These are phyloP conservation scores for Thielaviopsis euricoi DNA, from an alignment of 2,329 filamentous ascomycete genomes.

Conservation along the genomic window DNA sequence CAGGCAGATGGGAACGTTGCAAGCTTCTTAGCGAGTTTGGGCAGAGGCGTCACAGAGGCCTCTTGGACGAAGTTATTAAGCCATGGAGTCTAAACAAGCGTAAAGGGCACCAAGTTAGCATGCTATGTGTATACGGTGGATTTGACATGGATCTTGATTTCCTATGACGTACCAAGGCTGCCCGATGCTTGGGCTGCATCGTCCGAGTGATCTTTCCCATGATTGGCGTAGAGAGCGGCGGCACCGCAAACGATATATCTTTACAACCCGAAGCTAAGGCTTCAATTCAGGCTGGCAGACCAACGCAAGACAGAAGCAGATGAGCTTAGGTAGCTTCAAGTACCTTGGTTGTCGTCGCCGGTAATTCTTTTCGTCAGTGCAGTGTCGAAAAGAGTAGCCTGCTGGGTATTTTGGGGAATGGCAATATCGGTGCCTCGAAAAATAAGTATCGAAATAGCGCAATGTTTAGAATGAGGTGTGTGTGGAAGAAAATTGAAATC, in stretches of 20 bases:
- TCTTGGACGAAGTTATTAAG: slow-evolving; percentile 64
- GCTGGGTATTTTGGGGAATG: background rate
- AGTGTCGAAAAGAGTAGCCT: background rate
- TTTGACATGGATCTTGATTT: background rate
- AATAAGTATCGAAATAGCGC: background rate
- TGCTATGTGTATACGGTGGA: background rate
- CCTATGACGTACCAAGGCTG: slow-evolving; percentile 41
- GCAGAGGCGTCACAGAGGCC: slow-evolving; percentile 52
- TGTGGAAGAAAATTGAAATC: background rate
- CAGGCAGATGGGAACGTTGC: slow-evolving; percentile 71
- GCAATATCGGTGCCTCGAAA: background rate
- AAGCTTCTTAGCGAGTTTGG: slow-evolving; percentile 62
- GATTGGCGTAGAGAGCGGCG: slow-evolving; percentile 31
- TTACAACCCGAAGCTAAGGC: background rate
- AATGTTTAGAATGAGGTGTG: background rate
- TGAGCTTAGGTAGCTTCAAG: background rate
- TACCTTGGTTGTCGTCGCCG: background rate
- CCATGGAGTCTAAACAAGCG: slow-evolving; percentile 58
- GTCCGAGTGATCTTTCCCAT: slow-evolving; percentile 56
- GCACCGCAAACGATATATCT: slow-evolving; percentile 28
- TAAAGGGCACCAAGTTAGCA: background rate
- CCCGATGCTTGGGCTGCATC: slow-evolving; percentile 50
- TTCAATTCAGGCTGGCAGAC: background rate
- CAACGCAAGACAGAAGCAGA: background rate
- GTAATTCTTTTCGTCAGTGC: background rate